A percentile compares a stretch with the other conserved stretches of the same genome.
Evolutionary conservation across 352 stramenopile genomes (phyloP).

Genomic region (Phytophthora constricta): DNA sequence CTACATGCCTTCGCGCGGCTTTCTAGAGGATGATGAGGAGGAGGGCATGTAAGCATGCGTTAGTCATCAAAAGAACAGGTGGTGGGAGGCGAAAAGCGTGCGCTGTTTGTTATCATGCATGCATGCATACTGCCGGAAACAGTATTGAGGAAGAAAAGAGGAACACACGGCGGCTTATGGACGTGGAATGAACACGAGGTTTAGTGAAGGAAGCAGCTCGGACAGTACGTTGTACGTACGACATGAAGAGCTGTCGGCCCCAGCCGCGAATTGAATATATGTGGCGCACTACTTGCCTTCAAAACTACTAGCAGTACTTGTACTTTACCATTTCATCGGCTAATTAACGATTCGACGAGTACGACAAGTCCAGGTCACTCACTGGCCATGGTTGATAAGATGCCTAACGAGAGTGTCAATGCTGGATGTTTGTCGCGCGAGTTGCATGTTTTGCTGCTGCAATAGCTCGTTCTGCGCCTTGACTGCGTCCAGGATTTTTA

Average conservation of each 20-base stretch:
- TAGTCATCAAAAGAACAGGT: conserved; percentile 3
- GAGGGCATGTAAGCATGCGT: conserved; percentile 59
- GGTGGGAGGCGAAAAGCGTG: conserved; percentile 2
- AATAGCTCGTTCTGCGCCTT: conserved; percentile 10
- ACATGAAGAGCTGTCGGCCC: too few species aligned
- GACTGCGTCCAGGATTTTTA: not conserved
- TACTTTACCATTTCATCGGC: too few species aligned
- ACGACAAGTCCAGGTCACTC: too few species aligned
- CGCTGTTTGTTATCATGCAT: conserved; percentile 17
- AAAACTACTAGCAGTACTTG: not conserved
- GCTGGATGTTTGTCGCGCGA: conserved; percentile 7
- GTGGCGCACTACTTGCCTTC: not conserved
- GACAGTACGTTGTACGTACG: conserved; percentile 1
- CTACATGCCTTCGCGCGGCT: conserved; percentile 87
- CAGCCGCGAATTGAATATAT: conserved; percentile 12
- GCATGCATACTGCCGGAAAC: conserved; percentile 9
- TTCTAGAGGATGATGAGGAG: conserved; percentile 85
- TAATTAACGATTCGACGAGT: too few species aligned
- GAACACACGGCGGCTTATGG: conserved; percentile 4
- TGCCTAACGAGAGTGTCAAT: conserved; percentile 12
- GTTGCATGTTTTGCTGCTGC: not conserved
- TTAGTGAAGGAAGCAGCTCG: conserved; percentile 15
- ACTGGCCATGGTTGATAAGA: not conserved
- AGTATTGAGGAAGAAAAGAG: conserved; percentile 21
- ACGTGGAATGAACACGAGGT: conserved; percentile 41